Evolutionary conservation across 306 rosid genomes (phyloP).

Genomic region (Spatholobus suberectus): DNA sequence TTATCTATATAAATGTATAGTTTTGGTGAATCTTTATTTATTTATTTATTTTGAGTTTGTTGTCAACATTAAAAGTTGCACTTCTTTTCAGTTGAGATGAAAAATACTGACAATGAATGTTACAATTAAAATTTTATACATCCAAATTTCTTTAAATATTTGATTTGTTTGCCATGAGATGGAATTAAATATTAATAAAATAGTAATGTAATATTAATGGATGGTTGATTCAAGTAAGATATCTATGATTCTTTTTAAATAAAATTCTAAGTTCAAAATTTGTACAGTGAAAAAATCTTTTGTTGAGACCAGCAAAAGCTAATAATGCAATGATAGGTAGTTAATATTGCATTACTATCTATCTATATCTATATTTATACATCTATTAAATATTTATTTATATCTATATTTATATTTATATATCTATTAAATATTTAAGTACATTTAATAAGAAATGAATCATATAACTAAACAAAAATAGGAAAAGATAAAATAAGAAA

Average conservation of each 20-base stretch:
- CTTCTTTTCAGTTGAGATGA: not conserved
- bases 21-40: not conserved
- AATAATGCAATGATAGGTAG: not conserved
- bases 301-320: not conserved
- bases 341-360: not conserved
- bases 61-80: not conserved
- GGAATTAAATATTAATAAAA: not conserved
- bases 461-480: not conserved
- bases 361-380: not conserved
- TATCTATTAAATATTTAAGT: not conserved
- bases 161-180: not conserved
- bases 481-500: not conserved
- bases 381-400: not conserved
- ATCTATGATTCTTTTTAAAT: not conserved
- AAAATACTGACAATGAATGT: not conserved
- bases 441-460: not conserved
- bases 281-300: not conserved
- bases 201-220: not conserved
- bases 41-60: not conserved
- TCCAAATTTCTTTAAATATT: not conserved
- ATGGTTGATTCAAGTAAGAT: not conserved
- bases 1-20: not conserved
- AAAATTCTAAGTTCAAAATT: not conserved
- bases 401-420: not conserved
- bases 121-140: not conserved